phyloP scores from a whole-genome alignment of 2,329 filamentous ascomycete genomes.

The Colletotrichum sp. region DNA sequence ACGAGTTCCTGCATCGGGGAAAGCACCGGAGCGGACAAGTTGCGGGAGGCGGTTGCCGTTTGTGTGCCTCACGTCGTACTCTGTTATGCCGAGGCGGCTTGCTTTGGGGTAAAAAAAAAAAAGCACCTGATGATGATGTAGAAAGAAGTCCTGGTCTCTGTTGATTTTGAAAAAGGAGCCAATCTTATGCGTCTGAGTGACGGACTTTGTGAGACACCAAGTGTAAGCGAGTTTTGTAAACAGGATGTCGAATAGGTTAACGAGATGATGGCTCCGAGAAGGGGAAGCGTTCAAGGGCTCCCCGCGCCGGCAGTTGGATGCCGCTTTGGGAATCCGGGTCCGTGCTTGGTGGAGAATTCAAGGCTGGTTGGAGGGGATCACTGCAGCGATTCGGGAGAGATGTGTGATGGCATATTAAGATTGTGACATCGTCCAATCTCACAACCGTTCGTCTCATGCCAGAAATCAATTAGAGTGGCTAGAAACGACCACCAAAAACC shows the following conservation, averaged over 20 bases:
- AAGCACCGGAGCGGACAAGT: background rate
- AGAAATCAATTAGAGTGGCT: background rate
- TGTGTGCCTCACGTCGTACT: background rate
- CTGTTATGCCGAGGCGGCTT: background rate
- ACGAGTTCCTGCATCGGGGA: constrained; percentile 11
- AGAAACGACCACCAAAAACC: background rate
- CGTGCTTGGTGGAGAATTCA: background rate
- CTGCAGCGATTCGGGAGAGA: background rate
- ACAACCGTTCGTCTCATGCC: background rate
- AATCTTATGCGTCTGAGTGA: background rate
- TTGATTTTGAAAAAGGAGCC: background rate
- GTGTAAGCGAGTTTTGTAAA: background rate
- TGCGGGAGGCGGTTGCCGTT: background rate
- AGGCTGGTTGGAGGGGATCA: background rate
- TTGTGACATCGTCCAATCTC: background rate
- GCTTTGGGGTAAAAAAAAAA: background rate
- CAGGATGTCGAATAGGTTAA: background rate
- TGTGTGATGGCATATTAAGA: background rate
- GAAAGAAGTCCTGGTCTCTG: background rate
- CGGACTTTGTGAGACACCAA: background rate
- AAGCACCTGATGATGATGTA: background rate
- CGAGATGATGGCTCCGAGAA: background rate
- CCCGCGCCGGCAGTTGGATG: background rate
- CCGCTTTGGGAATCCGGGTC: background rate
- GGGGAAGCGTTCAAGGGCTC: background rate